These are phyloP conservation scores for Syzygium aromaticum DNA, from an alignment of 345 rosid species.

Conservation along the genomic window DNA sequence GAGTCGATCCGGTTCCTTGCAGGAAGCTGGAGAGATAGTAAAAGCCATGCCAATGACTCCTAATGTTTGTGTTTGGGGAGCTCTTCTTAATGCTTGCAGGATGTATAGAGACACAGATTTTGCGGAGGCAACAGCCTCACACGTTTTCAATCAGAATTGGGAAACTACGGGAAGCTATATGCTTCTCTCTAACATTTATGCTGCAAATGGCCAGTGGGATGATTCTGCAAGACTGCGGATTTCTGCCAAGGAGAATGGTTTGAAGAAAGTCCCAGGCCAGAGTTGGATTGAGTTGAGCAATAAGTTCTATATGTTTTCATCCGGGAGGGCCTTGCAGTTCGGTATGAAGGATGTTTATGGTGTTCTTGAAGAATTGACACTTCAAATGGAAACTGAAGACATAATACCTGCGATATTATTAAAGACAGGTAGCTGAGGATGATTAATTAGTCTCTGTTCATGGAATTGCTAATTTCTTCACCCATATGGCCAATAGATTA, in stretches of 20 bases:
- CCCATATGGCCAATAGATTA: not conserved
- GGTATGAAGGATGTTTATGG: conserved; percentile 1
- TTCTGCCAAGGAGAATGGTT: conserved; percentile 50
- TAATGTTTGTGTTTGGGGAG: conserved; percentile 58
- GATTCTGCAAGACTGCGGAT: conserved; percentile 60
- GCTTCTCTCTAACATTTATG: conserved; percentile 27
- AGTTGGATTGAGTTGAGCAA: conserved; percentile 58
- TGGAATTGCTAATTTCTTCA: not conserved
- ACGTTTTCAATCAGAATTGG: conserved; percentile 9
- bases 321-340: conserved; percentile 1
- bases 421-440: not conserved
- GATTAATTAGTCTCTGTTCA: not conserved
- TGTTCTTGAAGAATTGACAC: conserved; percentile 22
- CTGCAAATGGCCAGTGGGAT: conserved; percentile 57
- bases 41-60: conserved; percentile 60
- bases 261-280: conserved; percentile 65
- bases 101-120: conserved; percentile 46
- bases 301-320: conserved; percentile 37
- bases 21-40: conserved; percentile 39
- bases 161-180: conserved; percentile 12
- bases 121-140: conserved; percentile 37
- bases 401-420: not conserved
- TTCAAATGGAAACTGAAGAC: conserved; percentile 4
- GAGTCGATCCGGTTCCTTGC: conserved; percentile 32
- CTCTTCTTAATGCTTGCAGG: conserved; percentile 67